Evolutionary conservation across 768 basidiomycete species (phyloP).

Genomic region (Paxillus involutus): DNA sequence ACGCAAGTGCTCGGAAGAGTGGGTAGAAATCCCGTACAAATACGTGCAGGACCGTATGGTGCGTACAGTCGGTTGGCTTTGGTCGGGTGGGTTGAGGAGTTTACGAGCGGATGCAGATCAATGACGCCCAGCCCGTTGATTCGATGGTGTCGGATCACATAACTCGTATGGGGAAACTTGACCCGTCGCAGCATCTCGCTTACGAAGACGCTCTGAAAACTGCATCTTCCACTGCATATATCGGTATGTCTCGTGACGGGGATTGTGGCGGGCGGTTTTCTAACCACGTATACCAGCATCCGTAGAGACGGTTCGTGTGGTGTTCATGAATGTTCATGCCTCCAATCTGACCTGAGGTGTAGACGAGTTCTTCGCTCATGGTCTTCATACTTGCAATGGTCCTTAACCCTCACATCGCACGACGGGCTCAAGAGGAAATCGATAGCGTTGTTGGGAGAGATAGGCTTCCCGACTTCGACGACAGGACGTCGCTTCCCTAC

Average conservation of each 20-base stretch:
- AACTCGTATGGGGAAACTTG: not conserved
- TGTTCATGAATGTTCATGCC: conserved; percentile 1
- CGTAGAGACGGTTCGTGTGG: conserved; percentile 1
- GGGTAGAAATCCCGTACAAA: conserved; percentile 4
- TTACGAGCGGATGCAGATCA: not conserved
- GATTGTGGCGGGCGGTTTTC: no score
- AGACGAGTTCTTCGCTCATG: conserved; percentile 3
- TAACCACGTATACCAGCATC: not conserved
- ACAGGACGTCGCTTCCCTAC: not conserved
- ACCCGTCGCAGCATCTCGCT: not conserved
- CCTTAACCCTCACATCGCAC: not conserved
- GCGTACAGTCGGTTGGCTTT: not conserved
- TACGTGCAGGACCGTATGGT: conserved; percentile 5
- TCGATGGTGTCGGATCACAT: conserved; percentile 7
- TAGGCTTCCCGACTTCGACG: not conserved
- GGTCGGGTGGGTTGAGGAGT: not conserved
- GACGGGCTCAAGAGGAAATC: not conserved
- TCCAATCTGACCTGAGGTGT: not conserved
- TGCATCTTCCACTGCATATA: not conserved
- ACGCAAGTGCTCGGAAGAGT: not conserved
- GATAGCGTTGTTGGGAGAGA: not conserved
- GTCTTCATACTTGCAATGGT: conserved; percentile 5
- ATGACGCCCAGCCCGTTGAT: not conserved
- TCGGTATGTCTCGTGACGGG: not conserved
- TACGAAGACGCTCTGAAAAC: conserved; percentile 3